Percentiles rank a stretch among this genome's conserved stretches.
These are phyloP conservation scores for Diaporthe eres DNA, from an alignment of 2,329 filamentous ascomycete species.

Conservation along the genomic window DNA sequence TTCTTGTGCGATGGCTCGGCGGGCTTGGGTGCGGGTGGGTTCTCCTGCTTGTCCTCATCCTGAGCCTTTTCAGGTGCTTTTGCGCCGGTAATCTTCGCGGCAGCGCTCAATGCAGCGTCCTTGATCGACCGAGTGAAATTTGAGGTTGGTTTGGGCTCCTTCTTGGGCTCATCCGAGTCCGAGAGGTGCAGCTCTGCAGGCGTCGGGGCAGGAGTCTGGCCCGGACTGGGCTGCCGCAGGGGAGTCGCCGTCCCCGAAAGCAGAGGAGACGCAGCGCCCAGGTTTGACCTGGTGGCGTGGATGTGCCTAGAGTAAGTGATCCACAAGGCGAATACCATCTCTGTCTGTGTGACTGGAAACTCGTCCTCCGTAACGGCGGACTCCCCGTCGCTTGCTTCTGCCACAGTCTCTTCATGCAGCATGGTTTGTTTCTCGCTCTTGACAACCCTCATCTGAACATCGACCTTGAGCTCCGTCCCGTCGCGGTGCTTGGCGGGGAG, in stretches of 20 bases:
- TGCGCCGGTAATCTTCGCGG: constrained; percentile 64
- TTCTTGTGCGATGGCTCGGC: constrained; percentile 73
- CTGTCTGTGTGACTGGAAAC: constrained; percentile 70
- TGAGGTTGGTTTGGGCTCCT: constrained; percentile 59
- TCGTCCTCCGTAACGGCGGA: constrained; percentile 58
- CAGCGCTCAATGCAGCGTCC: constrained; percentile 68
- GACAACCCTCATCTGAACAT: constrained; percentile 96
- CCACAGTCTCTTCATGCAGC: constrained; percentile 74
- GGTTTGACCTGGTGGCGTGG: constrained; percentile 77
- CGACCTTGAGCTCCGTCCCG: constrained; percentile 91
- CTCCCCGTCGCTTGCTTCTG: constrained; percentile 71
- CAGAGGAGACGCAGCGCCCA: constrained; percentile 74
- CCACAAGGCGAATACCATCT: constrained; percentile 96
- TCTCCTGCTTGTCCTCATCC: constrained; percentile 45
- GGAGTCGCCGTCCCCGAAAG: constrained; percentile 78
- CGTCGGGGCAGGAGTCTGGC: constrained; percentile 74
- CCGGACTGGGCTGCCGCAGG: constrained; percentile 83
- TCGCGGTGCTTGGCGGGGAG: constrained; percentile 90
- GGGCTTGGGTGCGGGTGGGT: constrained; percentile 44
- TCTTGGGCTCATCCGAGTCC: constrained; percentile 64
- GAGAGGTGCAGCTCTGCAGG: constrained; percentile 68
- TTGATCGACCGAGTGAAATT: constrained; percentile 70
- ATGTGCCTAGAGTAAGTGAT: constrained; percentile 96
- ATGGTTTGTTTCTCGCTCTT: constrained; percentile 82
- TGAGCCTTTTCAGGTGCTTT: constrained; percentile 42